phyloP scores from a whole-genome alignment of 2,329 filamentous ascomycete genomes.

The Epichloe sp. region DNA sequence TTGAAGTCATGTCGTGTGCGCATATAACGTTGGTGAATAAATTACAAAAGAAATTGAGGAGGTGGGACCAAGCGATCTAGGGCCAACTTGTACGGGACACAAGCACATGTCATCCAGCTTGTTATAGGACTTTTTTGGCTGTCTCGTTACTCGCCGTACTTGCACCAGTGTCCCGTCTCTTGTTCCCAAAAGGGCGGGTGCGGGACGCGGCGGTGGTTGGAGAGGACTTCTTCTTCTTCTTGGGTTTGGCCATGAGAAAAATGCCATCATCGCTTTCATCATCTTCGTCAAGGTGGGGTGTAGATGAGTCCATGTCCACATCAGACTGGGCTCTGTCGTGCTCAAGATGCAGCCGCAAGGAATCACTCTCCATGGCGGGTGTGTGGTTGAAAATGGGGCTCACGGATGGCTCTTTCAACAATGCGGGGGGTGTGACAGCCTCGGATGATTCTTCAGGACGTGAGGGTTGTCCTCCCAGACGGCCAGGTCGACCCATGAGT shows the following conservation, averaged over 20 bases:
- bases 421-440: slow-evolving; percentile 39
- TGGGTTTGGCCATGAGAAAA: slow-evolving; percentile 39
- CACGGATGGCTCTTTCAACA: slow-evolving; percentile 33
- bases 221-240: slow-evolving; percentile 28
- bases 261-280: slow-evolving; percentile 43
- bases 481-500: slow-evolving; percentile 18
- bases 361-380: slow-evolving; percentile 20
- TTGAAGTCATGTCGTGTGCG: slow-evolving; percentile 3
- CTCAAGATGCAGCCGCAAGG: slow-evolving; percentile 18
- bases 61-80: background rate
- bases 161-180: slow-evolving; percentile 45
- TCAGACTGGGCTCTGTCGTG: slow-evolving; percentile 4
- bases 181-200: slow-evolving; percentile 23
- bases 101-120: background rate
- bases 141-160: slow-evolving; percentile 51
- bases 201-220: slow-evolving; percentile 7
- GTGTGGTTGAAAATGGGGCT: slow-evolving; percentile 24
- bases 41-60: slow-evolving; percentile 6
- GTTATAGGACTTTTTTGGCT: slow-evolving; percentile 38
- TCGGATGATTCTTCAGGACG: slow-evolving; percentile 34
- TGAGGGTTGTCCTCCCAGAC: slow-evolving; percentile 31
- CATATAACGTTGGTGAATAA: slow-evolving; percentile 5
- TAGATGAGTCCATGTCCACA: background rate
- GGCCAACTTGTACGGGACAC: background rate
- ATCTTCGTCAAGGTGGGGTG: slow-evolving; percentile 22